Evolutionary conservation across 331 rosid species (phyloP).

Genomic region (Stylosanthes scabra): DNA sequence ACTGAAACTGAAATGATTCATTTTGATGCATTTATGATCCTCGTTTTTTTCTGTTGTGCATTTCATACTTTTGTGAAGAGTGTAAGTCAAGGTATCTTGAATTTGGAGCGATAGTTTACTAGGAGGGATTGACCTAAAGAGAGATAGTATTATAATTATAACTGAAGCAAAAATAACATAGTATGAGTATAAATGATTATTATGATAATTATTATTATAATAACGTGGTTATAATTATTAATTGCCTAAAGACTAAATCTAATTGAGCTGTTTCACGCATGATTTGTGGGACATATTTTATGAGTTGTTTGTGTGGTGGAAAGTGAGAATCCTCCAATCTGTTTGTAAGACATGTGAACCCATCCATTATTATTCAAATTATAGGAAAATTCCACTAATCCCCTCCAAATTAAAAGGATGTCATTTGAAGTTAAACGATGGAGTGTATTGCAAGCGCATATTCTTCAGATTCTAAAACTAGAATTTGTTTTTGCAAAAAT

Average conservation of each 20-base stretch:
- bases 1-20: not conserved
- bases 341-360: slow-evolving; percentile 70
- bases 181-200: slow-evolving; percentile 9
- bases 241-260: slow-evolving; percentile 52
- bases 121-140: slow-evolving; percentile 44
- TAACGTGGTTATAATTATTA: slow-evolving; percentile 39
- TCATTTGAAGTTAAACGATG: slow-evolving; percentile 44
- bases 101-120: not conserved
- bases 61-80: no score
- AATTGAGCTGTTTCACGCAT: slow-evolving; percentile 76
- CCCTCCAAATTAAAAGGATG: slow-evolving; percentile 25
- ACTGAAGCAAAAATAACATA: slow-evolving; percentile 9
- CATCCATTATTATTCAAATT: slow-evolving; percentile 45
- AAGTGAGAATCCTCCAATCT: slow-evolving; percentile 61
- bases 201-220: not conserved
- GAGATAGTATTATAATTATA: not conserved
- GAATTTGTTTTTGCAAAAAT: no score
- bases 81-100: no score
- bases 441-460: no score
- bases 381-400: slow-evolving; percentile 46
- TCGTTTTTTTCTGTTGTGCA: slow-evolving; percentile 21
- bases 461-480: no score
- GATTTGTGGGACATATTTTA: slow-evolving; percentile 77
- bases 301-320: slow-evolving; percentile 78
- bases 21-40: slow-evolving; percentile 28